Base-by-base conservation (phyloP, 371 early-diverging fungal species). In the Lichtheimia corymbifera region DNA sequence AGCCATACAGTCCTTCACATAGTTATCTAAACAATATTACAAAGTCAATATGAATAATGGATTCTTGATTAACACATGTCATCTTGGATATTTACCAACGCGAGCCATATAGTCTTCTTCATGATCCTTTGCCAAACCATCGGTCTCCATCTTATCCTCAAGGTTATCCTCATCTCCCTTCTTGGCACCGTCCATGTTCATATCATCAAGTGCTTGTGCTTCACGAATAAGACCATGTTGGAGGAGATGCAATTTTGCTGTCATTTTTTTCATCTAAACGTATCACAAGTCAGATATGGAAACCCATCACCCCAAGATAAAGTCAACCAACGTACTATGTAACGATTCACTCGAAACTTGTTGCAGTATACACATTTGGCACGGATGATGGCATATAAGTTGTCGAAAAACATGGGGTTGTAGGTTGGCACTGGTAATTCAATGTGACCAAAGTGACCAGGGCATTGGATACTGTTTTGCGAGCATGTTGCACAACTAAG, bases 391-490 rank as follows among this genome's bases (percentile, higher is more conserved):
- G 89, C 89, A 72, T 89, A 91, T 74, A 97, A 75, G 27, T 92
- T 86, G 22, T 88, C 87, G 71, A 97, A 97, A 65, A 94, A 90
- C 83, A 99, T 79, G 35, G 99, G 94, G 77, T 99, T 97, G 79
- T 97, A 95, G 41, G 96, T 94, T 13, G 98, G 97, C 45, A 91
- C 90, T 12, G 96, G 91, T 14, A 99, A 87, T 70, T 99, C 98
- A 59, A 99, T 99, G 74, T 99, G 99, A 42, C 99, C 99, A 85
- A 98, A 99, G 66, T 99, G 99, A 28, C 99, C 99, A 15, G 97
- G 95, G 71, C 99, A 99, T 41, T 83, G 77, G 67, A 85, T 86
- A 75, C 89, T 82, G 55, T 86, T 87, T 63, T 95, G 84, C 6
- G 84, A 83, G 82, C 98, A 98, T 11, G 97, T 98, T 0, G 82